These are phyloP conservation scores for Zopfochytrium polystomum DNA, from an alignment of 371 early-diverging fungal species.

Conservation along the genomic window DNA sequence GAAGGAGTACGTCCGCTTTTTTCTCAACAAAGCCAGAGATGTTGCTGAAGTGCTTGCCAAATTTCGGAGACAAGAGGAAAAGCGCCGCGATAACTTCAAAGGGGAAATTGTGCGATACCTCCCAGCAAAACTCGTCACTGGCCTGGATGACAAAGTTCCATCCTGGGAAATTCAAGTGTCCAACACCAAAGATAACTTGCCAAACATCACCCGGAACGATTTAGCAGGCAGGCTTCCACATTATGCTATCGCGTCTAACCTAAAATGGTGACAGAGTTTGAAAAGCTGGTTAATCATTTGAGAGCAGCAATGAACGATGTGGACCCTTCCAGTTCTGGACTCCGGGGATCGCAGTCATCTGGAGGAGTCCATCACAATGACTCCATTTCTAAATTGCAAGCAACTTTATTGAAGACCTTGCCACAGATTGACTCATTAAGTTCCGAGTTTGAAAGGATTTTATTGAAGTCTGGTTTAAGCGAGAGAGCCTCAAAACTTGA, in stretches of 20 bases:
- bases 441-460: conserved; percentile 56
- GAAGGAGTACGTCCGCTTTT: conserved; percentile 59
- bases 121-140: conserved; percentile 43
- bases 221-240: conserved; percentile 46
- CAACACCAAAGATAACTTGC: conserved; percentile 49
- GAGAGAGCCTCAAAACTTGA: conserved; percentile 32
- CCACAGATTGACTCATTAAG: conserved; percentile 60
- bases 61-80: conserved; percentile 59
- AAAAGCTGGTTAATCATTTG: conserved; percentile 27
- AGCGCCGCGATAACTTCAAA: conserved; percentile 61
- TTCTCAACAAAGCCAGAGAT: conserved; percentile 55
- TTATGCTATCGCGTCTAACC: conserved; percentile 11
- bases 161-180: conserved; percentile 65
- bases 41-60: conserved; percentile 63
- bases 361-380: conserved; percentile 15
- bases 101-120: conserved; percentile 55
- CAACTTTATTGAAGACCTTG: conserved; percentile 52
- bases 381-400: conserved; percentile 47
- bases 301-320: conserved; percentile 25
- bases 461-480: conserved; percentile 40
- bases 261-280: conserved; percentile 19
- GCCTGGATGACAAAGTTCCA: conserved; percentile 59
- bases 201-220: conserved; percentile 54
- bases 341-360: not conserved
- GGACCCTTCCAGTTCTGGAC: conserved; percentile 3